Base-by-base conservation (phyloP, 2,329 filamentous ascomycete species). In the Leptographium procerum region DNA sequence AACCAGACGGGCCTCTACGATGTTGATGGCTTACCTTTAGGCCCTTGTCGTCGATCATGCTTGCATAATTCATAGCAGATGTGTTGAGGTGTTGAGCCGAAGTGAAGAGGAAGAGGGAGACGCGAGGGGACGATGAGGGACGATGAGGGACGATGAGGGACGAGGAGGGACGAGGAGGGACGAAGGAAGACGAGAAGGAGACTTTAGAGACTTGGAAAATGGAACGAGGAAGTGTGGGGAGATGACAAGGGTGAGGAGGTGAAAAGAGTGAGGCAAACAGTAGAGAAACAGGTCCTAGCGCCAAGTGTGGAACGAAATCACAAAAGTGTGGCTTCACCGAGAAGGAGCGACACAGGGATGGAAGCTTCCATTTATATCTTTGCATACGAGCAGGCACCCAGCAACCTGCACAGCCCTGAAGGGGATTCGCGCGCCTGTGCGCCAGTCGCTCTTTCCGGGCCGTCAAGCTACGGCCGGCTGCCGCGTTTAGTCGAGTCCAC, bases 1-100 rank as follows among this genome's bases (percentile, higher is more conserved):
- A 7, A 11, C 7, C n/a, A 5, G 3, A 33, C 19, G 19, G 40
- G 40, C 4, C n/a, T 43, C 9, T n/a, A 33, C 31, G 31, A n/a
- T n/a, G 4, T 7, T 5, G 2, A 31, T 8, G 34, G 22, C 67
- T 52, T 53, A 71, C 69, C 60, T 70, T 71, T 57, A 72, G 66
- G 56, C 62, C 64, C 52, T 69, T 68, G 59, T 71, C 69, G 34
- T 72, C 66, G 19, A 71, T 69, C 69, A 71, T 69, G 28, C 63
- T 67, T 16, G 69, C 67, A 52, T 66, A 67, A 26, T 67, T 67
- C 65, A 67, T 67, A 8, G n/a, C 28, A 47, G 55, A 24, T 7
- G 52, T 45, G 16, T 14, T 4, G 26, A 3, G 31, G n/a, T n/a
- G n/a, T n/a, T 34, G 24, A 24, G 31, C 22, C 22, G 51, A n/a